Evolutionary conservation across 257 asterid genomes (phyloP), one percentile per base, ranked within the genome.

Genomic region (Nicotiana benthamiana): DNA sequence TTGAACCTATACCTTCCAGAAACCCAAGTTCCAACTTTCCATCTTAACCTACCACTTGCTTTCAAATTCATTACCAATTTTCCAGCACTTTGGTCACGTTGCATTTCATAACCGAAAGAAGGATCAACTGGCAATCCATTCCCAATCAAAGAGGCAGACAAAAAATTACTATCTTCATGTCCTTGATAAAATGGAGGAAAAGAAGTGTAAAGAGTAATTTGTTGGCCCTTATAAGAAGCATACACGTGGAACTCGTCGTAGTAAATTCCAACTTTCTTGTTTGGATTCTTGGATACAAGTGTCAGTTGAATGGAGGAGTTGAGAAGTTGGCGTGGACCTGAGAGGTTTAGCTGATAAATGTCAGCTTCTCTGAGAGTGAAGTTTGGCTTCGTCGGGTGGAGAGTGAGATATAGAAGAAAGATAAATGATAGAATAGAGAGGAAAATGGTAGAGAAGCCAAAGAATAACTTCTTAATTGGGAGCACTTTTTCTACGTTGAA

Each of bases 11-110:
- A 90, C 88, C 92, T 92, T 9, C 99, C 95, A 0, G 99, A 94
- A 82, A 92, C 97, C 96, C 97, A 96, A 65, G 87, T 90, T 17
- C 97, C 97, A n/a, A 96, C 95, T 85, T 90, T 96, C 99, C 98
- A 94, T 61, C 97, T 85, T 0, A 96, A 88, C 59, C 89, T 83
- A 10, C 99, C 98, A 60, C 85, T 83, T 0, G 72, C 97, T 79
- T 92, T 93, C 36, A 94, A 80, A 54, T 54, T 83, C 61, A 96
- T 13, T 0, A 80, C 80, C 82, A 96, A 34, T 78, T 78, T 87
- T 22, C 99, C 98, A 3, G 51, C 81, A 13, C 63, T 84, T 40
- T 86, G 92, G 79, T 94, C 98, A 0, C 90, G 85, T 48, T 82
- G 90, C 8, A 96, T 94, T 43, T 94, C 87, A 70, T 87, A 90